phyloP scores from a whole-genome alignment of 2,329 filamentous ascomycete genomes.

The Penicillium carneum region DNA sequence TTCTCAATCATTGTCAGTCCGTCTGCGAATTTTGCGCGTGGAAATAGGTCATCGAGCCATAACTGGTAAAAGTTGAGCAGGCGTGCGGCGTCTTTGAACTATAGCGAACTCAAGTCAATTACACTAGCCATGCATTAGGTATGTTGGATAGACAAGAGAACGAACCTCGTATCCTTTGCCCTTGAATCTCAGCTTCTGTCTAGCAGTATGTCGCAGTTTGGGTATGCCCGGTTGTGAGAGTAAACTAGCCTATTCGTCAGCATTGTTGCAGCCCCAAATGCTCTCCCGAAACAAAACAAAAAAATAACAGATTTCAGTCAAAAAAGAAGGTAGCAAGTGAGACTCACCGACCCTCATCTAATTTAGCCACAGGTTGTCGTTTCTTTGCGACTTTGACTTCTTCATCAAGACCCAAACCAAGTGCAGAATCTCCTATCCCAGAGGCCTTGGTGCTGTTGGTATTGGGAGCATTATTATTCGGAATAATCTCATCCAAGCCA shows the following conservation, averaged over 20 bases:
- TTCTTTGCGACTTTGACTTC: slow-evolving; percentile 83
- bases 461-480: slow-evolving; percentile 41
- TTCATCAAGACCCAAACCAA: slow-evolving; percentile 79
- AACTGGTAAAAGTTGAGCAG: slow-evolving; percentile 91
- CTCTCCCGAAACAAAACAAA: background rate
- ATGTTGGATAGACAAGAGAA: background rate
- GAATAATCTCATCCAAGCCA: slow-evolving; percentile 60
- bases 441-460: slow-evolving; percentile 32
- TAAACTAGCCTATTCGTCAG: slow-evolving; percentile 61
- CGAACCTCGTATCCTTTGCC: slow-evolving; percentile 90
- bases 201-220: slow-evolving; percentile 75
- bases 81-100: slow-evolving; percentile 84
- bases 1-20: slow-evolving; percentile 91
- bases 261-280: background rate
- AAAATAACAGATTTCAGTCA: background rate
- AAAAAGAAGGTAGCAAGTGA: background rate
- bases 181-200: slow-evolving; percentile 76
- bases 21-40: slow-evolving; percentile 91
- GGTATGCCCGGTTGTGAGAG: slow-evolving; percentile 84
- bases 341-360: slow-evolving; percentile 77
- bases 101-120: slow-evolving; percentile 18
- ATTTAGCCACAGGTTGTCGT: slow-evolving; percentile 77
- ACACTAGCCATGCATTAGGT: background rate
- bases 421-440: slow-evolving; percentile 54
- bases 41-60: slow-evolving; percentile 96